Evolutionary conservation across 208 protist species (phyloP).

Genomic region (Leishmania major): DNA sequence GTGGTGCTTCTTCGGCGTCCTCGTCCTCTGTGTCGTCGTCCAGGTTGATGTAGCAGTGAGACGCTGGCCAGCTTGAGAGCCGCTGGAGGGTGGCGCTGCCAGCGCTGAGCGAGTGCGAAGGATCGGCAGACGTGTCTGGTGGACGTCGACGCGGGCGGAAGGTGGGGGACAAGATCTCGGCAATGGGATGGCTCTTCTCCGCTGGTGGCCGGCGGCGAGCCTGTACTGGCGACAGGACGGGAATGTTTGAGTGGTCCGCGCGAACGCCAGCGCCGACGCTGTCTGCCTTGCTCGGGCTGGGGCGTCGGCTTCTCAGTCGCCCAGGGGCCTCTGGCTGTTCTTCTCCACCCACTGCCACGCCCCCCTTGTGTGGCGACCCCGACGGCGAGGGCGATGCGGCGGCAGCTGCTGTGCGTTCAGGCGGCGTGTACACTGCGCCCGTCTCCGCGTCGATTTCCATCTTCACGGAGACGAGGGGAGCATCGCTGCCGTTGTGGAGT

Average conservation of each 20-base stretch:
- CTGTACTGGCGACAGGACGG: neutral
- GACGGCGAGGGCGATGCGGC: neutral
- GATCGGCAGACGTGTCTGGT: neutral
- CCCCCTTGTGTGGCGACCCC: neutral
- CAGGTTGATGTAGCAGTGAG: slow-evolving; percentile 15
- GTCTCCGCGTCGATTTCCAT: slow-evolving; percentile 1
- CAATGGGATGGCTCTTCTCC: slow-evolving; percentile 39
- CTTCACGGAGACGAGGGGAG: slow-evolving; percentile 1
- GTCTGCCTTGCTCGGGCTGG: neutral
- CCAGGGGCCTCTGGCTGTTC: neutral
- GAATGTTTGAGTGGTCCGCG: neutral
- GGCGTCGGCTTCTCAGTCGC: neutral
- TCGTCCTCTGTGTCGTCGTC: slow-evolving; percentile 24
- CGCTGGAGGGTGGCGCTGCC: neutral
- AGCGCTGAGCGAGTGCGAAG: neutral
- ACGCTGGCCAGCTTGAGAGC: neutral
- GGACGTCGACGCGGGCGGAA: slow-evolving; percentile 55
- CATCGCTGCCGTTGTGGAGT: neutral
- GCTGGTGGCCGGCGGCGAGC: slow-evolving; percentile 1
- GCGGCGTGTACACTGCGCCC: neutral
- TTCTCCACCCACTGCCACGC: neutral
- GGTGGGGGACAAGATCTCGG: slow-evolving; percentile 60
- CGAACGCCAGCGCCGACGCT: neutral
- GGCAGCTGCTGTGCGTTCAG: neutral
- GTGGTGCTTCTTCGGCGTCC: slow-evolving; percentile 8